Percentiles rank a stretch among this genome's conserved stretches.
Conservation (phyloP, 1,284 basidiomycete genomes). For the Erythrobasidium hasegawianum region DNA sequence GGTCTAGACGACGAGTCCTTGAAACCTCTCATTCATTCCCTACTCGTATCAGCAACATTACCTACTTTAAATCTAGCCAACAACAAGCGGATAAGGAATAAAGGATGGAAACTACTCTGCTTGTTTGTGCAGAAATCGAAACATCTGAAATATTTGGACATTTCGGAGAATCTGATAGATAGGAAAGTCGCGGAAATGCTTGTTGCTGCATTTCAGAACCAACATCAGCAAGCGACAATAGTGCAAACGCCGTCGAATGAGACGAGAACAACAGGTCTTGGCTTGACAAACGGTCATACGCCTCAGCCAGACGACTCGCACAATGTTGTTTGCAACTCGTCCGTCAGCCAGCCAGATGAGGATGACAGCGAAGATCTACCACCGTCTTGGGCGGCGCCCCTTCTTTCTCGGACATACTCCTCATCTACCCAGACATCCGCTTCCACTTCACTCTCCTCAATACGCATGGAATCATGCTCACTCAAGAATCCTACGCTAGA, state of each 20-base stretch:
- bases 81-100: constrained; percentile 72
- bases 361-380: neutral
- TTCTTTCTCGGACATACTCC: neutral
- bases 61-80: constrained; percentile 81
- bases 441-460: constrained; percentile 53
- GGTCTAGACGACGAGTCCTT: constrained; percentile 72
- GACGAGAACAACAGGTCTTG: neutral
- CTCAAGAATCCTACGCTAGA: constrained; percentile 70
- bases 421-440: constrained; percentile 50
- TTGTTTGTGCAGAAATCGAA: constrained; percentile 75
- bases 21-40: constrained; percentile 83
- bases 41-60: constrained; percentile 77
- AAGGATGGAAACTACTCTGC: constrained; percentile 75
- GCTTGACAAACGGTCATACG: neutral
- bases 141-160: constrained; percentile 74
- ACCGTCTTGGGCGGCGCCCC: neutral
- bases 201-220: constrained; percentile 56
- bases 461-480: constrained; percentile 76
- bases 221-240: constrained; percentile 10
- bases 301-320: neutral
- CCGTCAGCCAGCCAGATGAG: neutral
- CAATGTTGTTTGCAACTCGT: too few species aligned
- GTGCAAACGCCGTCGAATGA: neutral
- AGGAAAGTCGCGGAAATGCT: constrained; percentile 78
- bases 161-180: constrained; percentile 83